A percentile compares a stretch with the other conserved stretches of the same genome.
These are phyloP conservation scores for Apiospora rasikravindrae DNA, from an alignment of 2,329 filamentous ascomycete species.

Conservation along the genomic window DNA sequence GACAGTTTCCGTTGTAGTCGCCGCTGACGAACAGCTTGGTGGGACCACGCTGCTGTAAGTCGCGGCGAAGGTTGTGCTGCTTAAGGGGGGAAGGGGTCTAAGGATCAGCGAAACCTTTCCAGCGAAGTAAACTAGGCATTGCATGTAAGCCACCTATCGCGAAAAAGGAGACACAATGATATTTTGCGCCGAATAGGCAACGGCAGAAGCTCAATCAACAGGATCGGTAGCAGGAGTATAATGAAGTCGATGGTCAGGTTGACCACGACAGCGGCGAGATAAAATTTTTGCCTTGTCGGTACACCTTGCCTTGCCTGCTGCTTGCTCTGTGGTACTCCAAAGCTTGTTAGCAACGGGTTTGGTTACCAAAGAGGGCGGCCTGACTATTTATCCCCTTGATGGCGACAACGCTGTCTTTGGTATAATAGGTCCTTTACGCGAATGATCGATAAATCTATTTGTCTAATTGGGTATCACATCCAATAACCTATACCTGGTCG, in stretches of 20 bases:
- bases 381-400: no score
- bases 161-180: constrained; percentile 20
- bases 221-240: constrained; percentile 20
- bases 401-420: no score
- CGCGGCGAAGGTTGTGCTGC: constrained; percentile 19
- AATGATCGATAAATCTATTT: no score
- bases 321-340: background rate
- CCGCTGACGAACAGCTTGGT: constrained; percentile 3
- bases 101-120: no score
- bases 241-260: constrained; percentile 23
- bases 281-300: background rate
- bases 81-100: background rate
- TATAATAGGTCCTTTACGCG: no score
- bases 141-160: constrained; percentile 20
- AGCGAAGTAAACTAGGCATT: no score
- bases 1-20: constrained; percentile 20
- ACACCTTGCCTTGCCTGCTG: background rate
- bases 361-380: background rate
- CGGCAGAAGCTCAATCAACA: constrained; percentile 18
- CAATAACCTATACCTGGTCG: no score
- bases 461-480: no score
- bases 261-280: background rate
- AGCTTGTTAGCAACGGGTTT: background rate
- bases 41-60: constrained; percentile 19
- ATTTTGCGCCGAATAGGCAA: constrained; percentile 18